Evolutionary conservation across 2,329 filamentous ascomycete species (phyloP), one percentile per base, ranked within the genome.

Genomic region (Acarospora socialis): DNA sequence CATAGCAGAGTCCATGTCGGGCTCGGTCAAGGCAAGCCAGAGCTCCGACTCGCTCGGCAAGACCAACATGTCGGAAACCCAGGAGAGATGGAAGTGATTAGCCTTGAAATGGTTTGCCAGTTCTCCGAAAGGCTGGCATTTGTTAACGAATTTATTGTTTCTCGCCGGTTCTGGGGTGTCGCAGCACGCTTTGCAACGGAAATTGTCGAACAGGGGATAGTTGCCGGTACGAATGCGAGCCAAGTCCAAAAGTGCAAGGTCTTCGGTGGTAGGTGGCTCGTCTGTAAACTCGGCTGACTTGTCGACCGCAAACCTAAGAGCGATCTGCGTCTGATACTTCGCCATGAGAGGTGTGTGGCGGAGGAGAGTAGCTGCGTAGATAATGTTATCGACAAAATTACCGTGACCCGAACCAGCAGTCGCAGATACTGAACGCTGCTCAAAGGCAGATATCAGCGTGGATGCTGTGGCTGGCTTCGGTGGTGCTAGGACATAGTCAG

Each of bases 241-340:
- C 23, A 25, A 25, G 6, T 25, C 12, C 23, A 25, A 25, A 7
- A 5, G 12, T 4, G 5, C 7, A 12, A 25, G 2, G 8, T 13
- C 23, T 5, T 25, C 23, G 8, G 16, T 13, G 12, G 8, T n/a
- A 6, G 23, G 23, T 5, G 23, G 6, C 23, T 8, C 23, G 12
- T 30, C 25, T 9, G 21, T 18, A 21, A 15, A 20, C 9, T 14
- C 19, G 13, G 30, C 30, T n/a, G 39, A 35, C 13, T 42, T 39
- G 20, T 41, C 21, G 19, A 43, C 21, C 4, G 46, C 47, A 28
- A 46, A 52, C 20, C 40, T 40, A 7, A 52, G 23, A 7, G 46
- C 43, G 17, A 52, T 44, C 19, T 41, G 40, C 27, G 46, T 47
- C 16, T 44, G 39, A 27, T 36, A 40, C 10, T 30, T 28, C 7